Base-by-base conservation (phyloP, 208 protist genomes). In the Trypanosoma scelopori region DNA sequence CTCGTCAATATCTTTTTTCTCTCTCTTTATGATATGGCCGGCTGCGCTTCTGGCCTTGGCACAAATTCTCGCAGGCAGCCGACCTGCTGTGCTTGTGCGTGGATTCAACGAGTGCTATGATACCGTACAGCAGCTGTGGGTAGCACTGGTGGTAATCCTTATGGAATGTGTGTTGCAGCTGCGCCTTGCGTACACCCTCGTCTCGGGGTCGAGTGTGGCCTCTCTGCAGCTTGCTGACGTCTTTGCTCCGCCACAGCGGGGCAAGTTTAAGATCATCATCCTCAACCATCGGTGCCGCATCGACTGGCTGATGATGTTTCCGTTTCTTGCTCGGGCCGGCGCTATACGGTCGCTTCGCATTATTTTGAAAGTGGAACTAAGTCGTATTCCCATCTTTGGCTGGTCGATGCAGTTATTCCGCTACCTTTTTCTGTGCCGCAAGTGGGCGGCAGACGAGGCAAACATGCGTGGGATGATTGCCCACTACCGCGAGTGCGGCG, bases 241-340 rank as follows among this genome's bases (percentile, higher is more conserved):
- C 11, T 55, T 73, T 45, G 20, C 74, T 4, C 74, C 84, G 25
- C 78, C 85, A 11, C 48, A 60, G 46, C 71, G 73, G 0, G 87
- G 85, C 5, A 89, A 86, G 66, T 72, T 76, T 48, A 96, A 93
- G 69, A 76, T 97, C 18, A 83, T 94, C 32, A 82, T 97, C 32
- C 70, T 90, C 56, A 94, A 95, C 65, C 89, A 97, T 76, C 85
- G 89, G 71, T 88, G 75, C 65, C 86, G 85, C 22, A 59, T 95
- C 22, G 92, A 95, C 42, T 79, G 72, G 78, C 22, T 84, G 55
- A 20, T 84, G 35, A 45, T 84, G 41, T 78, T 61, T 58, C 56
- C 55, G 9, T 78, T 78, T 61, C 55, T 94, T 73, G 73, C 49
- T 16, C 76, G 79, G 13, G 76, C 76, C 7, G 53, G 48, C 22